Evolutionary conservation across 73 alveolate genomes (phyloP).

Genomic region (Paramecium caudatum): DNA sequence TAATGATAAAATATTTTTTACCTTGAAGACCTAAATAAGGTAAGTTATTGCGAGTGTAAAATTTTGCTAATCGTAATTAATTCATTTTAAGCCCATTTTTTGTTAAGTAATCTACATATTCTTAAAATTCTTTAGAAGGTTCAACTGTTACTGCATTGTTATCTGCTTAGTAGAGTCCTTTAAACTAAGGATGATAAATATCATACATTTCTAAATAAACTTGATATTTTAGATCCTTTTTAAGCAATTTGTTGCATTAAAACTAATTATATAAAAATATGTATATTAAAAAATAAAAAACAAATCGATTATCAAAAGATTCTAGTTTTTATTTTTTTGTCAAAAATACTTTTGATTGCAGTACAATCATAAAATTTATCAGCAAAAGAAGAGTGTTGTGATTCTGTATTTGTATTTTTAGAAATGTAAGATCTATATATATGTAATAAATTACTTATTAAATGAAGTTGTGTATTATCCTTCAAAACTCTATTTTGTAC

Average conservation of each 20-base stretch:
- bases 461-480: conserved; percentile 9
- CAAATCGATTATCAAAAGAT: not conserved
- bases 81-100: conserved; percentile 31
- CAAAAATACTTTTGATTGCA: not conserved
- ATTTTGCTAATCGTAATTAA: not conserved
- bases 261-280: too few species aligned
- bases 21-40: conserved; percentile 12
- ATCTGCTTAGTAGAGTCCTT: too few species aligned
- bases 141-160: too few species aligned
- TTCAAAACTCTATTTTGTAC: conserved; percentile 37
- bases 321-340: not conserved
- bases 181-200: too few species aligned
- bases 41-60: conserved; percentile 5
- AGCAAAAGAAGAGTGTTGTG: not conserved
- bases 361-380: not conserved
- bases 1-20: not conserved
- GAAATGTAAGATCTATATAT: not conserved
- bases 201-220: too few species aligned
- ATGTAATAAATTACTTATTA: not conserved
- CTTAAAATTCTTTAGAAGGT: too few species aligned
- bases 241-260: too few species aligned
- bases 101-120: conserved; percentile 6
- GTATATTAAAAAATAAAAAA: too few species aligned
- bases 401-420: not conserved
- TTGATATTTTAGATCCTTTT: too few species aligned